Base-by-base conservation (phyloP, 2,329 filamentous ascomycete genomes). In the Trichoderma sp. region DNA sequence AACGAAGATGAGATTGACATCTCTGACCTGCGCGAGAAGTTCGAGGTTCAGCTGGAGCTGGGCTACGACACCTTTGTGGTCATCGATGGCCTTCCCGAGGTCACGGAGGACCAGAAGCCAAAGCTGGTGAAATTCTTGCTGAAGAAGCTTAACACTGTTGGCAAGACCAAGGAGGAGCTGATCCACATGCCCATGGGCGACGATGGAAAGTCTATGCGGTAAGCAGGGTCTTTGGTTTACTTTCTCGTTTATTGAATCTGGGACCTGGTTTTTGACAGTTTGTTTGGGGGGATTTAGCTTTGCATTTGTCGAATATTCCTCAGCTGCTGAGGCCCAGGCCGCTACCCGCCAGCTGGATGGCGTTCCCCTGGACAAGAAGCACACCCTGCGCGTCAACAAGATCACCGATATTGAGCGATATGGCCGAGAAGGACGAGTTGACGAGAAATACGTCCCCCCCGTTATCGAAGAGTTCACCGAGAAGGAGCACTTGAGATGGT, bases 341-440 rank as follows among this genome's bases (percentile, higher is more conserved):
- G 96, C 95, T 71, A 93, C 95, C 77, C 95, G 97, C 82, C 90
- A 93, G 78, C 91, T 99, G 72, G 91, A 99, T 82, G 89, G 90
- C 78, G 91, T 92, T 6, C 89, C 95, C 58, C 92, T 99, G 78
- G 96, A 99, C 86, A 98, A 97, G 89, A 98, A 92, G 85, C 95
- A 99, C 87, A 97, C 90, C 67, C 90, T 99, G 77, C 89, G 92
- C 74, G 95, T 99, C 77, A 99, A 99, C 90, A 99, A 99, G 85
- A 88, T 99, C 78, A 98, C 95, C 78, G 96, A 99, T 81, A 95
- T 99, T 79, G 96, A 99, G 81, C 92, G 96, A 76, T 99, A 93
- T 82, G 96, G 96, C 74, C 90, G 94, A 74, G 96, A 98, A 85
- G 96, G 96, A 76, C 91, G 94, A 76, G 89, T 99, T 78, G 93